Base-by-base conservation (phyloP, 2,329 filamentous ascomycete genomes). In the Alternaria postmessia region DNA sequence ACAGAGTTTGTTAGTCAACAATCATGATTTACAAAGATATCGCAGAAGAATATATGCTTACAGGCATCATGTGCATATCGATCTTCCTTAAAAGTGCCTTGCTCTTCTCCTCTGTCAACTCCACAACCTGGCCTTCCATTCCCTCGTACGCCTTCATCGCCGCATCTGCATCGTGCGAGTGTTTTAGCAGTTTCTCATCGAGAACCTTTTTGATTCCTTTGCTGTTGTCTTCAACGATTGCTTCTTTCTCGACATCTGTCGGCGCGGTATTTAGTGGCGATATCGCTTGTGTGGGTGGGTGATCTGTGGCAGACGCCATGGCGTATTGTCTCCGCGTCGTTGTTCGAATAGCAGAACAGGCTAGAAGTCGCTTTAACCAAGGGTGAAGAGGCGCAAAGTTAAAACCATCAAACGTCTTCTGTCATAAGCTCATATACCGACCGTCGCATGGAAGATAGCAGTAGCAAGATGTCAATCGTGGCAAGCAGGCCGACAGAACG, bases 1-100 rank as follows among this genome's bases (percentile, higher is more conserved):
- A 32, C 34, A 12, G 20, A 32, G n/a, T 51, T 12, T 39, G 43
- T 63, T 47, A 57, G 38, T 26, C 24, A 36, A 18, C 14, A 7
- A 14, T 34, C 16, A 36, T 4, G 9, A 20, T 28, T 16, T 46
- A 22, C 34, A 24, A 34, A 9, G 28, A 12, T 3, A 5, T 22
- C 12, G 41, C 11, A 34, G n/a, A 38, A 44, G 12, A 26, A 3
- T 4, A 32, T 12, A 4, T 4, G 63, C 70, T 61, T 57, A 82
- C 76, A 0, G 86, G 87, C 83, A 88, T 86, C 64, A 88, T 75
- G 69, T 87, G 85, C 82, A 81, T 84, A 73, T 91, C 88, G 60
- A 90, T 89, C 54, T 81, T 85, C 18, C 81, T 78, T n/a, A 90
- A 70, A 16, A 91, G 71, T n/a, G 85, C 78, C 64, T 82, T 85